A percentile compares a stretch with the other conserved stretches of the same genome.
phyloP scores from a whole-genome alignment of 2,329 filamentous ascomycete species.

The Nothophoma quercina region DNA sequence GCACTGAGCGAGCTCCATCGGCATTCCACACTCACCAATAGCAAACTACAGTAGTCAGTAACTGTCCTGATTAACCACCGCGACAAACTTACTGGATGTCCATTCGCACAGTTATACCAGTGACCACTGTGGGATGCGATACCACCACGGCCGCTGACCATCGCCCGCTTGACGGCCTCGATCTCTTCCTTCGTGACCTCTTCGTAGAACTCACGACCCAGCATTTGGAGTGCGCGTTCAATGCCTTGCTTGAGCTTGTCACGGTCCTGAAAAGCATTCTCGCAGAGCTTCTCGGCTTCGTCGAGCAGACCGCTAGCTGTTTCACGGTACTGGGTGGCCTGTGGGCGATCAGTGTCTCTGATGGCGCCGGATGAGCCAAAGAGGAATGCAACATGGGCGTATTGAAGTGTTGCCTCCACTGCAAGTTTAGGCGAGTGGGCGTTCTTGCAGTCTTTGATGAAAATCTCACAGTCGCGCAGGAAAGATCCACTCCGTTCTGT shows the following conservation, averaged over 20 bases:
- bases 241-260: slow-evolving; percentile 36
- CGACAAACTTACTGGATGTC: slow-evolving; percentile 55
- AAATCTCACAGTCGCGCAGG: slow-evolving; percentile 35
- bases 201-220: slow-evolving; percentile 50
- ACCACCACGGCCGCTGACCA: slow-evolving; percentile 54
- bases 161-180: slow-evolving; percentile 56
- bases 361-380: slow-evolving; percentile 27
- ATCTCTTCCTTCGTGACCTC: slow-evolving; percentile 54
- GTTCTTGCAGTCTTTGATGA: slow-evolving; percentile 39
- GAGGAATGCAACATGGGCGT: slow-evolving; percentile 38
- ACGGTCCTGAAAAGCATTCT: slow-evolving; percentile 40
- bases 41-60: slow-evolving; percentile 54
- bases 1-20: slow-evolving; percentile 67
- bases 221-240: slow-evolving; percentile 34
- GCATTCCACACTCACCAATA: slow-evolving; percentile 71
- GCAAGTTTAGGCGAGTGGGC: slow-evolving; percentile 50
- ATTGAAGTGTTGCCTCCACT: slow-evolving; percentile 48
- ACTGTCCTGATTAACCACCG: not conserved
- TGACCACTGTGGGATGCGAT: slow-evolving; percentile 60
- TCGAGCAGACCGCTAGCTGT: slow-evolving; percentile 36
- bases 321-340: slow-evolving; percentile 22
- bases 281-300: slow-evolving; percentile 43
- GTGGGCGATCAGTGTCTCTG: slow-evolving; percentile 11
- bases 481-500: slow-evolving; percentile 21
- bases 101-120: slow-evolving; percentile 67